phyloP scores from a whole-genome alignment of 176 grass and related monocot genomes.

The Zea mays region DNA sequence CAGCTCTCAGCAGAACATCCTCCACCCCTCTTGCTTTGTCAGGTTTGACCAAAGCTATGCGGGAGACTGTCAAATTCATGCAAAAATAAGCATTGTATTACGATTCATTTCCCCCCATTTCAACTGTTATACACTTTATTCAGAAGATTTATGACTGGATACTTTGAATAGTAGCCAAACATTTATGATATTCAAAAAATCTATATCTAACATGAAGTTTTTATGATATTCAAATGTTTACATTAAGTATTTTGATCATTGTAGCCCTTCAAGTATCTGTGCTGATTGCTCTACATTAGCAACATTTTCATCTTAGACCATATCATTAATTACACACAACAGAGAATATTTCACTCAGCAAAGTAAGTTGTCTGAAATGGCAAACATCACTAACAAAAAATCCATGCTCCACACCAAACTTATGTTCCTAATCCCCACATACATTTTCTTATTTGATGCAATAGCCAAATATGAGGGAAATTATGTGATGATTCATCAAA shows the following conservation, averaged over 20 bases:
- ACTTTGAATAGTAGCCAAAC: not conserved
- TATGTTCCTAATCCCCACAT: not conserved
- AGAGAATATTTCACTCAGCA: not conserved
- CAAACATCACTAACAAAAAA: not conserved
- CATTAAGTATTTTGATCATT: not conserved
- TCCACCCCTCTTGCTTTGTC: constrained; percentile 97
- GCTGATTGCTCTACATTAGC: not conserved
- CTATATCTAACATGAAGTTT: not conserved
- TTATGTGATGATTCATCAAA: not conserved
- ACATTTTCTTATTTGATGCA: not conserved
- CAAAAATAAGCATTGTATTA: not conserved
- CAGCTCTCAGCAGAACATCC: constrained; percentile 83
- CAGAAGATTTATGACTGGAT: not conserved
- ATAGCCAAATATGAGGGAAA: not conserved
- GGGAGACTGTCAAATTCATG: constrained; percentile 49
- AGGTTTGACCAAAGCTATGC: constrained; percentile 92
- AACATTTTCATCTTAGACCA: not conserved
- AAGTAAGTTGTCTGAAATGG: not conserved
- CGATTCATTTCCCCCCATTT: not conserved
- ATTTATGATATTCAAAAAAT: not conserved
- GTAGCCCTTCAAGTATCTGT: not conserved
- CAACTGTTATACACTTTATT: not conserved
- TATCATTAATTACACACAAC: not conserved
- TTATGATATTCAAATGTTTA: not conserved
- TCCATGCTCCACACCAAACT: not conserved